A percentile compares a stretch with the other conserved stretches of the same genome.
phyloP scores from a whole-genome alignment of 176 grass and related monocot genomes.

The Hordeum marinum region DNA sequence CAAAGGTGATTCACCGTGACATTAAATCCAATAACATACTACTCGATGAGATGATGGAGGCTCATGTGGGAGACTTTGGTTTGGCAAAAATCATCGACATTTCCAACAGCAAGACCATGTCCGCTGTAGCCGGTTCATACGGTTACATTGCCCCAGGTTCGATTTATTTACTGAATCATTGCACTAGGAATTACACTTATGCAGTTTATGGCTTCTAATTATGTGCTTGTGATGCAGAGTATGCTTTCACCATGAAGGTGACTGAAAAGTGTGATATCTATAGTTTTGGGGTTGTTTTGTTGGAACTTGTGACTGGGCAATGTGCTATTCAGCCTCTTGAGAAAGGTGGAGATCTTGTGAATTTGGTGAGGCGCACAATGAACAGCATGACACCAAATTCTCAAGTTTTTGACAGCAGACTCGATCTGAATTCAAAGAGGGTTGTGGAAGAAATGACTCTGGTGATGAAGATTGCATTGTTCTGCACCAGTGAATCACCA shows the following conservation, averaged over 20 bases:
- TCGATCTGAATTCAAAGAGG: constrained; percentile 55
- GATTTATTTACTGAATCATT: background rate
- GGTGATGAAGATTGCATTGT: constrained; percentile 86
- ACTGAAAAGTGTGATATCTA: constrained; percentile 96
- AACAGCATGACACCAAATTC: constrained; percentile 36
- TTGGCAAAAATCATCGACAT: constrained; percentile 83
- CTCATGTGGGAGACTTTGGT: constrained; percentile 95
- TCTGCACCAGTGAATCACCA: constrained; percentile 86
- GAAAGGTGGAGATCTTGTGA: constrained; percentile 97
- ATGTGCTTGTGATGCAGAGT: constrained; percentile 53
- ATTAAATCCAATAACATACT: constrained; percentile 99
- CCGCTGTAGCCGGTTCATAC: constrained; percentile 83
- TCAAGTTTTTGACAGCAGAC: constrained; percentile 63
- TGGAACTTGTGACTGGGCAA: constrained; percentile 86
- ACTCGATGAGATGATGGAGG: constrained; percentile 81
- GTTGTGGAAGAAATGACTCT: constrained; percentile 68
- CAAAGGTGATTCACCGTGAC: constrained; percentile 86
- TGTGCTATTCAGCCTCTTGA: constrained; percentile 89
- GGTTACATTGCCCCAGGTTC: constrained; percentile 95
- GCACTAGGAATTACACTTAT: background rate
- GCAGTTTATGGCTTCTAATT: constrained; percentile 21
- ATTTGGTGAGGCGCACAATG: constrained; percentile 67
- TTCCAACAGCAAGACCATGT: constrained; percentile 86
- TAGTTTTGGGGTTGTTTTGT: constrained; percentile 82
- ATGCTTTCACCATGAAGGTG: constrained; percentile 99